Evolutionary conservation across 2,329 filamentous ascomycete species (phyloP).

Genomic region (Fusarium sp.): DNA sequence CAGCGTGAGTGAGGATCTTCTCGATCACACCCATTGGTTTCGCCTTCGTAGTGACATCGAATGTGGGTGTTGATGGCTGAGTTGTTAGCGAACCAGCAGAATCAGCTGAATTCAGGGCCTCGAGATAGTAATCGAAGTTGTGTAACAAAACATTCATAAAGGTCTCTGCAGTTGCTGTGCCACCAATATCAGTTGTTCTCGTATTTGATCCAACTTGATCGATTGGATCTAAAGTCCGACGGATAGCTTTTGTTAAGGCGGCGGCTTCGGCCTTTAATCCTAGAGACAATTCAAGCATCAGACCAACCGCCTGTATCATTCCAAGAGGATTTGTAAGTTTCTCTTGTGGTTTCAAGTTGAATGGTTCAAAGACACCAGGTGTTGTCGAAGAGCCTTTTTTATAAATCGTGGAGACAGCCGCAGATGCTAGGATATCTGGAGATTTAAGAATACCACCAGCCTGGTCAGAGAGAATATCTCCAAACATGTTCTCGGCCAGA

Average conservation of each 20-base stretch:
- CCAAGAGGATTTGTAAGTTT: conserved; percentile 16
- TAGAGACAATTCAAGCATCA: conserved; percentile 27
- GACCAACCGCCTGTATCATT: conserved; percentile 21
- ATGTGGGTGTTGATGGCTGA: neutral
- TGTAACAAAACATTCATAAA: conserved; percentile 29
- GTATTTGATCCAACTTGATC: conserved; percentile 32
- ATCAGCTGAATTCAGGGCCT: conserved; percentile 29
- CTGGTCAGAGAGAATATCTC: conserved; percentile 48
- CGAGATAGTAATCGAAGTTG: conserved; percentile 31
- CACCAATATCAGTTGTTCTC: conserved; percentile 25
- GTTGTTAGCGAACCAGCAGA: neutral
- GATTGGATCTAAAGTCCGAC: conserved; percentile 31
- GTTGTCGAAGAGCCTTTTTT: neutral
- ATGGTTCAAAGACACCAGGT: conserved; percentile 33
- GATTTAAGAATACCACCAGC: conserved; percentile 38
- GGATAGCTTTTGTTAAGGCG: conserved; percentile 29
- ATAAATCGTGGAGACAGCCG: conserved; percentile 4
- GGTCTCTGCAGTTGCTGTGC: conserved; percentile 7
- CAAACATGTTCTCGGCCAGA: conserved; percentile 47
- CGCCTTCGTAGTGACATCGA: neutral
- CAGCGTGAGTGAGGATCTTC: conserved; percentile 8
- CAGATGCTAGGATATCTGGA: conserved; percentile 26
- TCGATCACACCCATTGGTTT: conserved; percentile 8
- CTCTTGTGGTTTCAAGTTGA: conserved; percentile 22
- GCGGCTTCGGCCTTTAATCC: conserved; percentile 15